These are phyloP conservation scores for Aspergillus alliaceus DNA, from an alignment of 2,329 filamentous ascomycete species.

Conservation along the genomic window DNA sequence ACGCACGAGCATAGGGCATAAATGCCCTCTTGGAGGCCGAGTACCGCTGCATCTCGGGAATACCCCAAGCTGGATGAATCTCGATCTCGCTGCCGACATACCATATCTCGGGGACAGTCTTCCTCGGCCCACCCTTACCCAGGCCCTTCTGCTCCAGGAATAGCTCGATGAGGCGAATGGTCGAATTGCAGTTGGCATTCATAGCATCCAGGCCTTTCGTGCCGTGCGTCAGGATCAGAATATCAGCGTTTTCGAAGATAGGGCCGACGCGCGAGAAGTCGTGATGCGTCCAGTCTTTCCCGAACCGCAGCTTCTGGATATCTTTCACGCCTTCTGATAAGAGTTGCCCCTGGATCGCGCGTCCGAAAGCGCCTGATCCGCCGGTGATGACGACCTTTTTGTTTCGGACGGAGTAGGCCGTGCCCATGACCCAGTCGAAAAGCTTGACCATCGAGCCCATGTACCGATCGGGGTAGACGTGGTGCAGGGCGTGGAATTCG, in stretches of 20 bases:
- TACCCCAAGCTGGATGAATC: slow-evolving; percentile 8
- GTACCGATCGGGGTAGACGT: slow-evolving; percentile 18
- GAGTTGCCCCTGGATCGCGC: slow-evolving; percentile 11
- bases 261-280: background rate
- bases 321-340: slow-evolving; percentile 11
- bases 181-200: slow-evolving; percentile 12
- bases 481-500: slow-evolving; percentile 19
- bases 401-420: slow-evolving; percentile 15
- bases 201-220: slow-evolving; percentile 11
- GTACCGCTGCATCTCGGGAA: slow-evolving; percentile 5
- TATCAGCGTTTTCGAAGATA: slow-evolving; percentile 7
- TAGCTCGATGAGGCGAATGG: slow-evolving; percentile 7
- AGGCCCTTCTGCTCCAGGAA: slow-evolving; percentile 6
- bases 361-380: slow-evolving; percentile 12
- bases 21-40: slow-evolving; percentile 12
- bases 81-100: slow-evolving; percentile 18
- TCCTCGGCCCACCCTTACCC: background rate
- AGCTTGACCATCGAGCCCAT: slow-evolving; percentile 19
- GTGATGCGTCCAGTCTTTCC: slow-evolving; percentile 12
- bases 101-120: slow-evolving; percentile 19
- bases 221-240: slow-evolving; percentile 17
- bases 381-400: slow-evolving; percentile 15
- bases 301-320: slow-evolving; percentile 8
- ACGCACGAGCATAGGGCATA: slow-evolving; percentile 17
- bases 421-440: slow-evolving; percentile 21